Conservation (phyloP, 1,284 basidiomycete genomes). For the Takashimella tepidaria region DNA sequence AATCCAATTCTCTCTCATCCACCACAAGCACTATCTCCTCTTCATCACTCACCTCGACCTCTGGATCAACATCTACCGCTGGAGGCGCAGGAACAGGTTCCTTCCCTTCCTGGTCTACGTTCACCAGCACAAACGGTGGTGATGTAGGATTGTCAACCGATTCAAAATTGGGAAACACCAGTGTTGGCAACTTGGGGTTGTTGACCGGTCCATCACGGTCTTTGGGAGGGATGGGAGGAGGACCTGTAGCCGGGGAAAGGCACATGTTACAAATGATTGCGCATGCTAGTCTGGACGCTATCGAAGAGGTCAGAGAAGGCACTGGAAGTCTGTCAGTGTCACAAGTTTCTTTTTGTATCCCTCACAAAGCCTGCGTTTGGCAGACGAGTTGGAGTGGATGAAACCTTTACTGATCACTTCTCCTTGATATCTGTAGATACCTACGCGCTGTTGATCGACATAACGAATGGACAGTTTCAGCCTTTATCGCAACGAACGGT, state of each 20-base stretch:
- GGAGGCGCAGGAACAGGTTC: constrained; percentile 10
- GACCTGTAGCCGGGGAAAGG: constrained; percentile 54
- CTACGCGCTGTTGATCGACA: constrained; percentile 88
- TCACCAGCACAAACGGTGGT: constrained; percentile 30
- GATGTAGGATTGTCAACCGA: constrained; percentile 14
- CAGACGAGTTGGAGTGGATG: not conserved
- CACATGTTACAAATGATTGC: constrained; percentile 97
- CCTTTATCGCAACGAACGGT: constrained; percentile 90
- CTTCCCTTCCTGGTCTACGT: constrained; percentile 47
- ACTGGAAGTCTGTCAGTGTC: constrained; percentile 75
- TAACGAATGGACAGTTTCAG: constrained; percentile 95
- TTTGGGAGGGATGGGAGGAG: constrained; percentile 8
- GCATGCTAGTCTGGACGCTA: constrained; percentile 82
- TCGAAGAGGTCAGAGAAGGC: constrained; percentile 83
- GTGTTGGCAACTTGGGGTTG: constrained; percentile 4
- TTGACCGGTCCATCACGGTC: constrained; percentile 4
- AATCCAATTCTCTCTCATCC: constrained; percentile 23
- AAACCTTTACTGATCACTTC: not conserved
- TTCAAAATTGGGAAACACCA: constrained; percentile 7
- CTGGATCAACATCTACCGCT: constrained; percentile 6
- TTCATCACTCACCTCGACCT: not conserved
- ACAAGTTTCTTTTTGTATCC: not conserved
- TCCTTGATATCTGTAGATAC: constrained; percentile 61
- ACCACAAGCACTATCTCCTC: too few relatives aligned
- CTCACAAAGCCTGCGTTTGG: not conserved